Base-by-base conservation (phyloP, 495 filamentous ascomycete genomes). In the Xylaria flabelliformis region DNA sequence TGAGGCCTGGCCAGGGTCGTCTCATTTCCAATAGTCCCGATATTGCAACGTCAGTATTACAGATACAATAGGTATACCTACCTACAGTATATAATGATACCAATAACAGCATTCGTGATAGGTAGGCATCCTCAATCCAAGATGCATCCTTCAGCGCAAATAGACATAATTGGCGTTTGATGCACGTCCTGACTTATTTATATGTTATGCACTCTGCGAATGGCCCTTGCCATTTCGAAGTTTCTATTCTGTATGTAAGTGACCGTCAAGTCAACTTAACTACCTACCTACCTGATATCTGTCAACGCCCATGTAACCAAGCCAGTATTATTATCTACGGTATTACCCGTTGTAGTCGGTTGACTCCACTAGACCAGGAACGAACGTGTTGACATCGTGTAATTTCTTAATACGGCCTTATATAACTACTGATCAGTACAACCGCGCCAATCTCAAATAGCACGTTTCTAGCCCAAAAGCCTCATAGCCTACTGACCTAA, bases 11-110 rank as follows among this genome's bases (percentile, higher is more conserved):
- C 44, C 39, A 13, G 44, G 62, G 26, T 56, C 53, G 32, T 10
- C 53, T 56, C 53, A 56, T 56, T 56, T 56, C 53, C 63, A 65
- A 12, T 15, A 34, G 46, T n/a, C 64, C 64, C 46, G 64, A 68
- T 56, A 68, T 58, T 58, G 51, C 53, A 32, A 68, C 51, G 12
- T 58, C 29, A 21, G 34, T 42, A 58, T 68, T 58, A 68, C 58
- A 61, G 17, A 61, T 61, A 39, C 58, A 61, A 39, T 7, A 41
- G n/a, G n/a, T n/a, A n/a, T n/a, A n/a, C n/a, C n/a, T 41, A 41
- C 39, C 5, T 51, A 19, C 15, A 44, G 41, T 6, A 21, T 51
- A 0, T 0, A 29, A 56, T 56, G 21, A 29, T 5, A 29, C 51
- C 24, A 10, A 29, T 29, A 29, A 10, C 24, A 32, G 4, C 26